phyloP scores from a whole-genome alignment of 192 early-diverging fungal species.

The Rhizophagus sp. region DNA sequence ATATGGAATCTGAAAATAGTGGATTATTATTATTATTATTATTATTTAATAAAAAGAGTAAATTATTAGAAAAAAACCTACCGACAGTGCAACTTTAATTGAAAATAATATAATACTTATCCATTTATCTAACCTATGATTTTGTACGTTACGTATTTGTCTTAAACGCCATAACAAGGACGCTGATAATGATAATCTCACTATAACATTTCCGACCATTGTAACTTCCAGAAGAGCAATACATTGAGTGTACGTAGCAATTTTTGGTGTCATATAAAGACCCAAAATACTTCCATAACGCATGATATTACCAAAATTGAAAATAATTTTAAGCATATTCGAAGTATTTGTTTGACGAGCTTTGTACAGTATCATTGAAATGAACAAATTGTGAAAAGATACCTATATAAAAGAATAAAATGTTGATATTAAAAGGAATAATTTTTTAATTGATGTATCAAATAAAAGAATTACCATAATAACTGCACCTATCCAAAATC shows the following conservation, averaged over 20 bases:
- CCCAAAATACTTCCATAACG: not conserved
- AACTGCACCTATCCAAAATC: too few species aligned
- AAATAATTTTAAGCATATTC: slow-evolving; percentile 25
- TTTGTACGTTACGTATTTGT: not conserved
- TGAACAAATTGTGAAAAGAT: not conserved
- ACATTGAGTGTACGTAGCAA: not conserved
- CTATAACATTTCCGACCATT: not conserved
- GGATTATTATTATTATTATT: too few species aligned
- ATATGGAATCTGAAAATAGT: too few species aligned
- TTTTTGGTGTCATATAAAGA: too few species aligned
- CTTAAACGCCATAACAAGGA: slow-evolving; percentile 26
- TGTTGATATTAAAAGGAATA: too few species aligned
- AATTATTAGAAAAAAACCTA: too few species aligned
- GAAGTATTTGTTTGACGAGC: not conserved
- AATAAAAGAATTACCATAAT: too few species aligned
- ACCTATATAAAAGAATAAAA: not conserved
- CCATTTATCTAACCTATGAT: not conserved
- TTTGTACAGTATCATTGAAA: not conserved
- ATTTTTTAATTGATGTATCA: too few species aligned
- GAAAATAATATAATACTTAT: not conserved
- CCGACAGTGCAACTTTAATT: not conserved
- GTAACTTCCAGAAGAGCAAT: not conserved
- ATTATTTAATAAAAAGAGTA: too few species aligned
- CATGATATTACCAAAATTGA: not conserved
- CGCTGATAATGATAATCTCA: not conserved